Evolutionary conservation across 1,284 basidiomycete genomes (phyloP).

Genomic region (Neonothopanus nambi): DNA sequence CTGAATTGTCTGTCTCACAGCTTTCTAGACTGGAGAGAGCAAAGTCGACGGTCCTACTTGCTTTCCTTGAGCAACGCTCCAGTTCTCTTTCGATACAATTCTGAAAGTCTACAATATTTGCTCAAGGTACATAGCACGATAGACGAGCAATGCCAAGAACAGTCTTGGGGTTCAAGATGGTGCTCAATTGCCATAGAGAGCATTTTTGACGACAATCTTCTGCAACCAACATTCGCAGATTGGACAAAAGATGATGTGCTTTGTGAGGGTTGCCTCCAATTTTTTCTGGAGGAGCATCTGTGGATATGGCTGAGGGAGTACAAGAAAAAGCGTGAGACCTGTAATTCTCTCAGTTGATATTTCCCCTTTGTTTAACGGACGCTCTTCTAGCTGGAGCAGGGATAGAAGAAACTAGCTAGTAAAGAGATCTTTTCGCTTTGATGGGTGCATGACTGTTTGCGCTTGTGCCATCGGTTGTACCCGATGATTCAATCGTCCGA

Average conservation of each 20-base stretch:
- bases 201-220: constrained; percentile 25
- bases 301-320: constrained; percentile 31
- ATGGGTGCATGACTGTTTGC: too few species aligned
- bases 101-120: background rate
- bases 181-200: constrained; percentile 22
- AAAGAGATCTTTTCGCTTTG: background rate
- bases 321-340: background rate
- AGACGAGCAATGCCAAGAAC: background rate
- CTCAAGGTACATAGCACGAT: background rate
- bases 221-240: constrained; percentile 12
- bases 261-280: constrained; percentile 31
- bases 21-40: background rate
- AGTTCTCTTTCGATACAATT: background rate
- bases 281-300: constrained; percentile 28
- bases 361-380: background rate
- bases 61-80: background rate
- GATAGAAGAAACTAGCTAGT: constrained; percentile 15
- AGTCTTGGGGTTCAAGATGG: constrained; percentile 4
- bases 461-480: too few species aligned
- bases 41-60: background rate
- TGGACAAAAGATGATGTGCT: constrained; percentile 34
- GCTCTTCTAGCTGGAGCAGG: background rate
- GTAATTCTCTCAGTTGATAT: background rate
- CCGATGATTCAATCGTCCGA: too few species aligned
- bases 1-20: background rate